Conservation (phyloP, 1,139 yeast species). For the Suhomyces kunorum region DNA sequence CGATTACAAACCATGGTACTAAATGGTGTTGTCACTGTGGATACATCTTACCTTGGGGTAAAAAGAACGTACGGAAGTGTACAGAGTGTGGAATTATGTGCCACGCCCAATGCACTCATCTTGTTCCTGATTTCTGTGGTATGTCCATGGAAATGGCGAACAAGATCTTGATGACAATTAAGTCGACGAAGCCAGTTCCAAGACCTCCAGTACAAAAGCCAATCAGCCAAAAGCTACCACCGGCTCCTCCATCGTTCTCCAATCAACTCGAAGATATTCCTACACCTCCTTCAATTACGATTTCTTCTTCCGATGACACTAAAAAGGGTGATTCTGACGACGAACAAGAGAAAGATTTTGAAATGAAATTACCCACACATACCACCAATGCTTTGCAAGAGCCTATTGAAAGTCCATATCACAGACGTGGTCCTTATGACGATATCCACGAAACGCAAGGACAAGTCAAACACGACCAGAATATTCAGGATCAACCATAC, state of each 20-base stretch:
- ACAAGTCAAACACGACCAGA: conserved; percentile 13
- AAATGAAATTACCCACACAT: conserved; percentile 38
- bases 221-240: conserved; percentile 6
- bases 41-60: conserved; percentile 90
- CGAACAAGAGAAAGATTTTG: conserved; percentile 27
- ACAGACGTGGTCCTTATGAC: conserved; percentile 27
- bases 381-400: conserved; percentile 35
- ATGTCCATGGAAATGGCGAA: conserved; percentile 98
- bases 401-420: conserved; percentile 34
- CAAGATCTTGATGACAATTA: conserved; percentile 80
- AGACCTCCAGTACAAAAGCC: conserved; percentile 16
- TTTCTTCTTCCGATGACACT: conserved; percentile 8
- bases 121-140: conserved; percentile 97
- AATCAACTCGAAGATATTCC: conserved; percentile 9
- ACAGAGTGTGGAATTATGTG: conserved; percentile 94
- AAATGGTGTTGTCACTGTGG: conserved; percentile 99
- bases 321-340: conserved; percentile 24
- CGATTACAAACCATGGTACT: conserved; percentile 88
- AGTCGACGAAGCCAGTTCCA: conserved; percentile 59
- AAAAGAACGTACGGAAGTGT: conserved; percentile 92
- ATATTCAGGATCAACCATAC: conserved; percentile 15
- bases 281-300: conserved; percentile 15
- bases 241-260: conserved; percentile 1
- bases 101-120: conserved; percentile 87
- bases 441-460: conserved; percentile 17